These are phyloP conservation scores for Podaxis pistillaris DNA, from an alignment of 768 basidiomycete genomes.

Conservation along the genomic window DNA sequence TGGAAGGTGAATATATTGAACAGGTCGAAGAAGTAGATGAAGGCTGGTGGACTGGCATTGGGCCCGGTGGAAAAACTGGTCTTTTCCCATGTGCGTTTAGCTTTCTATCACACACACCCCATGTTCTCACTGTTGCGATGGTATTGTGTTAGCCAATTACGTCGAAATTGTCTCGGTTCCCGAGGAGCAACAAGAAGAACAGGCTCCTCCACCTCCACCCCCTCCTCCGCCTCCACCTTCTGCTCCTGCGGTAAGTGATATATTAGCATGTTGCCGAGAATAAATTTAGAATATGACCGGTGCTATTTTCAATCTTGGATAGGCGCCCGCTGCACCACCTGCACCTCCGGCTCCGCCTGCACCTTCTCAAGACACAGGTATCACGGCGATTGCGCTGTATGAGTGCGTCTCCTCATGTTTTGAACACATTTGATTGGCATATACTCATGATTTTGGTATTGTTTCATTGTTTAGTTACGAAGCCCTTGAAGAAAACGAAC, in stretches of 20 bases:
- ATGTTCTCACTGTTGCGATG: neutral
- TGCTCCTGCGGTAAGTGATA: conserved; percentile 22
- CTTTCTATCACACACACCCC: neutral
- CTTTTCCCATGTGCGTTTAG: conserved; percentile 74
- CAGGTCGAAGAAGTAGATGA: conserved; percentile 84
- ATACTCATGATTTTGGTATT: neutral
- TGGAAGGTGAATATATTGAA: conserved; percentile 80
- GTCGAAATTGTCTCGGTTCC: conserved; percentile 68
- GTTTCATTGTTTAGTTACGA: conserved; percentile 59
- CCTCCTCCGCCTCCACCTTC: conserved; percentile 62
- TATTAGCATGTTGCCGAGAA: neutral
- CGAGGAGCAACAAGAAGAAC: conserved; percentile 33
- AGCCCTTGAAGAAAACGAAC: conserved; percentile 88
- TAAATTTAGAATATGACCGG: neutral
- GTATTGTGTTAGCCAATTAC: conserved; percentile 64
- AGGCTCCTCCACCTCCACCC: conserved; percentile 48
- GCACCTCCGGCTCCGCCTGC: conserved; percentile 49
- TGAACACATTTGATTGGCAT: neutral
- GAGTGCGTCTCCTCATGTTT: conserved; percentile 46
- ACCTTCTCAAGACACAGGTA: conserved; percentile 59
- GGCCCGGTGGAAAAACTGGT: conserved; percentile 69
- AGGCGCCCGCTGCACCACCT: conserved; percentile 9
- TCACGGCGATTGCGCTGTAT: conserved; percentile 64
- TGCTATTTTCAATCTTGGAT: neutral
- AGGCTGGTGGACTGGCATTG: conserved; percentile 90